Evolutionary conservation across 116 monocot genomes (phyloP), one percentile per base, ranked within the genome.

Genomic region (Iris pallida): DNA sequence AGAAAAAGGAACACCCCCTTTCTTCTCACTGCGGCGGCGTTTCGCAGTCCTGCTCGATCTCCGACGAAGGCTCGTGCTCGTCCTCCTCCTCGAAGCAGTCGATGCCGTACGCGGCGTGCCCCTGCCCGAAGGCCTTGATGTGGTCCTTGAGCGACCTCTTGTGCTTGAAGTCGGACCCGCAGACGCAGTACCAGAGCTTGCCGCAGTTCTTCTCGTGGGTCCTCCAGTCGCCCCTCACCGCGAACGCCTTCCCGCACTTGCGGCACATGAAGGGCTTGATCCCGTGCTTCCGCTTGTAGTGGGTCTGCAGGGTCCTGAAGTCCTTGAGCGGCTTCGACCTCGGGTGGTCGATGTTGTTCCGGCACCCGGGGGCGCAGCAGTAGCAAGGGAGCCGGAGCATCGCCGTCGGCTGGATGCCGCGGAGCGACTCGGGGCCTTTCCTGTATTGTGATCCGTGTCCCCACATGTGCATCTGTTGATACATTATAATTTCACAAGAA

Each of bases 141-240:
- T 93, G 93, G 63, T 93, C 93, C 72, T 93, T 93, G 5, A 93
- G 84, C 0, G 93, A 93, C 55, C 93, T 80, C 82, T 93, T 93
- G 61, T 93, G 93, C 84, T 93, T 93, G 67, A 93, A 93, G 45
- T 93, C 93, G 2, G 93, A 88, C 0, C 93, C 93, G 20, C 93
- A 93, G 40, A 76, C 65, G 67, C 93, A 93, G 67, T 86, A 93
- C 93, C 93, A 93, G 42, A 93, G 80, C 81, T 84, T 83, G 20
- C 93, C 93, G 16, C 93, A 93, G 75, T 93, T 93, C 83, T 93
- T 93, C 83, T 93, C 93, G 48, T 93, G 93, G 0, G 93, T 93
- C 47, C 93, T 79, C 93, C 93, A 93, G 64, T 93, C 89, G 4
- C 93, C 93, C 19, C 86, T 73, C 9, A 93, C 93, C 11, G 93